Evolutionary conservation across 768 basidiomycete genomes (phyloP).

Genomic region (Ramaria sp.): DNA sequence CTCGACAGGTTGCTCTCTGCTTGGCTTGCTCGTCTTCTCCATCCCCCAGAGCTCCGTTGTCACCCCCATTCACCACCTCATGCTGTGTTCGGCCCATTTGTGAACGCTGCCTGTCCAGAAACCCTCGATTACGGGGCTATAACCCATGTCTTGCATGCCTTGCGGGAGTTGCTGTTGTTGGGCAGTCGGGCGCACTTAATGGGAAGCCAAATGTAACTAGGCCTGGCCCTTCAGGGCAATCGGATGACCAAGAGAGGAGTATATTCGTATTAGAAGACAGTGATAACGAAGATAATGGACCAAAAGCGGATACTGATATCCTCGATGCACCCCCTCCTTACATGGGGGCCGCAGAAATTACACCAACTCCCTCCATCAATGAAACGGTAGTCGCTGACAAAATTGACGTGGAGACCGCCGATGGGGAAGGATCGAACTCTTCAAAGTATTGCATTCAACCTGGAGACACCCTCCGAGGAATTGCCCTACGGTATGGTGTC

Average conservation of each 20-base stretch:
- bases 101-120: slow-evolving; percentile 39
- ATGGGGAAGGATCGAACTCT: slow-evolving; percentile 1
- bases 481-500: slow-evolving; percentile 48
- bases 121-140: slow-evolving; percentile 57
- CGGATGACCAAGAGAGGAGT: slow-evolving; percentile 41
- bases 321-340: not conserved
- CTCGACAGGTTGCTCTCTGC: slow-evolving; percentile 27
- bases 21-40: slow-evolving; percentile 54
- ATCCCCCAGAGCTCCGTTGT: slow-evolving; percentile 23
- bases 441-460: slow-evolving; percentile 43
- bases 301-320: slow-evolving; percentile 12
- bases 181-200: slow-evolving; percentile 10
- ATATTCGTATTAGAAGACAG: slow-evolving; percentile 59
- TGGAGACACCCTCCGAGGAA: slow-evolving; percentile 53
- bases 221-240: slow-evolving; percentile 15
- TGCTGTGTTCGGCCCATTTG: slow-evolving; percentile 67
- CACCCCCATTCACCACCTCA: slow-evolving; percentile 36
- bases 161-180: slow-evolving; percentile 38
- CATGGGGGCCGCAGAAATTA: slow-evolving; percentile 2
- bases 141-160: slow-evolving; percentile 66
- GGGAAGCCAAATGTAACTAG: slow-evolving; percentile 23
- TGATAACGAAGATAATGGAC: slow-evolving; percentile 38
- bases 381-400: not conserved
- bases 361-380: not conserved
- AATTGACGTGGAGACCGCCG: slow-evolving; percentile 8